A percentile compares a stretch with the other conserved stretches of the same genome.
These are phyloP conservation scores for Mentha longifolia DNA, from an alignment of 257 asterid species.

Conservation along the genomic window DNA sequence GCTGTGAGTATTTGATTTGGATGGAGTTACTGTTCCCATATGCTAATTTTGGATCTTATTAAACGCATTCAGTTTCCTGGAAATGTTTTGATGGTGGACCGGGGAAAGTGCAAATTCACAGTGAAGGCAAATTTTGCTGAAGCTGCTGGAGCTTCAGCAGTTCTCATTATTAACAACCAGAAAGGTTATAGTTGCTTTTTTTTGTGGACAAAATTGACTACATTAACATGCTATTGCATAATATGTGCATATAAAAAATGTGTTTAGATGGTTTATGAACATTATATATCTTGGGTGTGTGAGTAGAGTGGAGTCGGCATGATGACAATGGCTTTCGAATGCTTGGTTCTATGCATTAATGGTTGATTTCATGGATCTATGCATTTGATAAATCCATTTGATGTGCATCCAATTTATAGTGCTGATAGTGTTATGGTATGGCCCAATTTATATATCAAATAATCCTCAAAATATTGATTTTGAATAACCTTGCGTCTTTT, in stretches of 20 bases:
- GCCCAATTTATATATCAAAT: background rate
- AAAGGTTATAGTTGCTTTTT: conserved; percentile 58
- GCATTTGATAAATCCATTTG: background rate
- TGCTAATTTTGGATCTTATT: conserved; percentile 22
- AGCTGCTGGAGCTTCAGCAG: conserved; percentile 94
- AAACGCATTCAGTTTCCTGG: conserved; percentile 62
- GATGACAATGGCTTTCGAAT: background rate
- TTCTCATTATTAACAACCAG: conserved; percentile 82
- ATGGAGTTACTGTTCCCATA: conserved; percentile 19
- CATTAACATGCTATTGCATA: conserved; percentile 1
- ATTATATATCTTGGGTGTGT: background rate
- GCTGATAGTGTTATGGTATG: background rate
- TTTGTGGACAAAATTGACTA: conserved; percentile 9
- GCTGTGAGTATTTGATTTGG: conserved; percentile 1
- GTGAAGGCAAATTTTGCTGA: conserved; percentile 80
- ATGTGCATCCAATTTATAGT: background rate
- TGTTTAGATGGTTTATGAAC: background rate
- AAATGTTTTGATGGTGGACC: conserved; percentile 78
- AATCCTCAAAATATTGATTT: background rate
- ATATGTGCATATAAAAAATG: background rate
- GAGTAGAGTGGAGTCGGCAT: too few species aligned
- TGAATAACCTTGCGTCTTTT: background rate
- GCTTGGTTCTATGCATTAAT: background rate
- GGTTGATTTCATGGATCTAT: conserved; percentile 5
- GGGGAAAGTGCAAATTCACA: conserved; percentile 88